Percentiles rank a stretch among this genome's conserved stretches.
These are phyloP conservation scores for Blastobotrys peoriensis DNA, from an alignment of 805 yeast species.

Conservation along the genomic window DNA sequence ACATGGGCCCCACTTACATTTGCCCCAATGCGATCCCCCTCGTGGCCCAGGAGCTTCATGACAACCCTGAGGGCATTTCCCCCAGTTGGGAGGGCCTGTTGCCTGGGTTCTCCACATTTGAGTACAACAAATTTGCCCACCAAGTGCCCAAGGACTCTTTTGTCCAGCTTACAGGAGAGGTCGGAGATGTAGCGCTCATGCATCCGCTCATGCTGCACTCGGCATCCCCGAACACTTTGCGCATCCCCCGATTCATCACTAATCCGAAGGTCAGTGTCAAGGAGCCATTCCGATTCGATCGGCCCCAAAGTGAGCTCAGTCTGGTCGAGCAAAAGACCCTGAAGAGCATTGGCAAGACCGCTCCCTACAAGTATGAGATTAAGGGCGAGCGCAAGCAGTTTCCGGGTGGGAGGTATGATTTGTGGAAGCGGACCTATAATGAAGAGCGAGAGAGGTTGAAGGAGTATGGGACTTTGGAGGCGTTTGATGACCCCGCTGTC, in stretches of 20 bases:
- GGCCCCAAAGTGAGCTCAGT: slow-evolving; percentile 11
- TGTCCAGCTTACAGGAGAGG: slow-evolving; percentile 13
- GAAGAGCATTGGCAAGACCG: slow-evolving; percentile 1
- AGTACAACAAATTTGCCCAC: too few relatives aligned
- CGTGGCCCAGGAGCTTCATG: slow-evolving; percentile 4
- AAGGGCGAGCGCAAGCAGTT: slow-evolving; percentile 2
- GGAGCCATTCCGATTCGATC: slow-evolving; percentile 14
- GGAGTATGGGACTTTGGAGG: slow-evolving; percentile 7
- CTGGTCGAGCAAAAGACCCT: slow-evolving; percentile 10
- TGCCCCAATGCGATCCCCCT: slow-evolving; percentile 10
- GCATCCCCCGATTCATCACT: slow-evolving; percentile 15
- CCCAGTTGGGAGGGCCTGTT: too few relatives aligned
- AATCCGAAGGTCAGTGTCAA: slow-evolving; percentile 15
- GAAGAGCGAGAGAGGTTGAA: slow-evolving; percentile 8
- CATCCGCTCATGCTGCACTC: slow-evolving; percentile 16
- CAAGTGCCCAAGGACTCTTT: too few relatives aligned
- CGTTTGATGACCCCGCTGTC: too few relatives aligned
- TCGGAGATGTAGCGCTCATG: slow-evolving; percentile 12
- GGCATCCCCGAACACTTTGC: slow-evolving; percentile 11
- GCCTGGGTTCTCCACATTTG: too few relatives aligned
- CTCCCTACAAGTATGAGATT: slow-evolving; percentile 2
- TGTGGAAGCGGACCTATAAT: slow-evolving; percentile 7
- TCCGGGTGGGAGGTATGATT: slow-evolving; percentile 3
- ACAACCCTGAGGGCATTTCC: slow-evolving; percentile 11
- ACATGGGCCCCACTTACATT: slow-evolving; percentile 10